Base-by-base conservation (phyloP, 208 protist genomes). In the Acanthamoeba divionensis region DNA sequence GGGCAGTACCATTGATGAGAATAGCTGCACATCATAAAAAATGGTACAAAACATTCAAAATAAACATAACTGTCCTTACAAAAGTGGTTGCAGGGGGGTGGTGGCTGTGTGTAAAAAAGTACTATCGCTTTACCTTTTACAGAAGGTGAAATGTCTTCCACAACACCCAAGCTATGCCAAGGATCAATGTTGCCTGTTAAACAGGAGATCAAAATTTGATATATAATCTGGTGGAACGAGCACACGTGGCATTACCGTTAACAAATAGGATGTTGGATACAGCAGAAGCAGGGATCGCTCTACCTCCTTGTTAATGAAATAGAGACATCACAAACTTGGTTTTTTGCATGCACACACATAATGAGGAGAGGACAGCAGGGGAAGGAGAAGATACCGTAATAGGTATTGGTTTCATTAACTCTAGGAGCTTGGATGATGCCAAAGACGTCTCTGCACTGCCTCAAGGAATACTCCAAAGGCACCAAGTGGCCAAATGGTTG, bases 201-300 rank as follows among this genome's bases (percentile, higher is more conserved):
- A 50, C 33, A 79, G 36, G 24, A 69, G 24, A 31, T 36, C n/a
- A n/a, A n/a, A n/a, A n/a, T n/a, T n/a, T n/a, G n/a, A n/a, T n/a
- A n/a, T n/a, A n/a, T n/a, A n/a, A n/a, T n/a, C n/a, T n/a, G n/a
- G n/a, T n/a, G n/a, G n/a, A n/a, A n/a, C n/a, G n/a, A n/a, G n/a
- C n/a, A n/a, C 8, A 31, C 36, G 9, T n/a, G 62, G 36, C 21
- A 65, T 50, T 87, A 85, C 80, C 80, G 47, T 89, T 89, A 36
- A 89, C 80, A 44, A 89, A 89, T 26, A 89, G 47, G 26, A 89
- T 89, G 80, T 89, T 89, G 57, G 80, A 73, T n/a, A n/a, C n/a
- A n/a, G n/a, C n/a, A n/a, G n/a, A n/a, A n/a, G n/a, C n/a, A n/a
- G n/a, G n/a, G n/a, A n/a, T n/a, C n/a, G n/a, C n/a, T n/a, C n/a